These are phyloP conservation scores for Berkeleyomyces basicola DNA, from an alignment of 2,329 filamentous ascomycete species.

Conservation along the genomic window DNA sequence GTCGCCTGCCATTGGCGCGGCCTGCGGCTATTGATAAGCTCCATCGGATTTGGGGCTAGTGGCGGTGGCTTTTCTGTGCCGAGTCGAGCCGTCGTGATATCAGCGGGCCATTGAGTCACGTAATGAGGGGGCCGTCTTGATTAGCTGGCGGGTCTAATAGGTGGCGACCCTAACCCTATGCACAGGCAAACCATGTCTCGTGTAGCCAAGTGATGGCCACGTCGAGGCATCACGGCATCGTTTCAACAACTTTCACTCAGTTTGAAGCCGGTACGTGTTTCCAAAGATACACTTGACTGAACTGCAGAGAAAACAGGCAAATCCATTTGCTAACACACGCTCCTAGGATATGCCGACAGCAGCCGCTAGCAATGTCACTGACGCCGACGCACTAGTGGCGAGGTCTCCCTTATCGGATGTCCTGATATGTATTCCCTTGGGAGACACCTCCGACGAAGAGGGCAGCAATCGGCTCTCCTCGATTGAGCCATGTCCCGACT, in stretches of 20 bases:
- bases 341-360: no score
- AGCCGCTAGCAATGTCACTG: no score
- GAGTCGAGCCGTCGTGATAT: background rate
- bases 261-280: no score
- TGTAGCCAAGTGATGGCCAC: no score
- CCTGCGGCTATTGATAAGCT: background rate
- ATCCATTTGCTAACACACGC: no score
- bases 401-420: background rate
- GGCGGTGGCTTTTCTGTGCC: background rate
- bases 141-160: background rate
- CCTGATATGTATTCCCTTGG: background rate
- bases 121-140: background rate
- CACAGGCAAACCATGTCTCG: no score
- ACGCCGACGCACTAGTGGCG: no score
- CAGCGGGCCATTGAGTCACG: background rate
- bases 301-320: no score
- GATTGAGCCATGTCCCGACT: background rate
- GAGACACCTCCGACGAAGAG: background rate
- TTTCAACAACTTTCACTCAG: no score
- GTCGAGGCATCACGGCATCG: no score
- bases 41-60: background rate
- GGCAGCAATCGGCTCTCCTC: background rate
- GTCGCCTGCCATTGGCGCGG: background rate
- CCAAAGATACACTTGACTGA: no score
- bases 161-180: no score